These are phyloP conservation scores for Atkinsonella hypoxylon DNA, from an alignment of 2,329 filamentous ascomycete species.

Conservation along the genomic window DNA sequence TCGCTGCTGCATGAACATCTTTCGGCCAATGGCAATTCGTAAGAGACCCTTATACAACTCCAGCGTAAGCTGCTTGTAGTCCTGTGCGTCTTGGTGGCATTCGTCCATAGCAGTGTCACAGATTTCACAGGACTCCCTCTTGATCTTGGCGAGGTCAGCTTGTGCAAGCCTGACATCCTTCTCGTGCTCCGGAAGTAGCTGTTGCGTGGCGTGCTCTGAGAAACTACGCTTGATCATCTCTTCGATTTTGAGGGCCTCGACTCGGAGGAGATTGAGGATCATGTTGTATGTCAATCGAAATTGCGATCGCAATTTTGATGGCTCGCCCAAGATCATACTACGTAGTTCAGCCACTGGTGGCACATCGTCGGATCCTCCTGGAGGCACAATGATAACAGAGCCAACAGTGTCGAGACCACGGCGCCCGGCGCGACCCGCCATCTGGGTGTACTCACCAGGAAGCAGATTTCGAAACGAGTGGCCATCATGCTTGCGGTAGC, in stretches of 20 bases:
- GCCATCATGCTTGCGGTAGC: conserved; percentile 92
- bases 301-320: conserved; percentile 88
- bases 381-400: conserved; percentile 85
- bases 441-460: conserved; percentile 95
- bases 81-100: conserved; percentile 72
- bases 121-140: conserved; percentile 67
- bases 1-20: conserved; percentile 64
- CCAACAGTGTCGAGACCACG: conserved; percentile 88
- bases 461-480: conserved; percentile 82
- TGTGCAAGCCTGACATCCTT: conserved; percentile 88
- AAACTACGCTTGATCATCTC: conserved; percentile 99
- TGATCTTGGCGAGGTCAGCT: conserved; percentile 81
- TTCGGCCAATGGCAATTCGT: conserved; percentile 68
- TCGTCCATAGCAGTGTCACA: conserved; percentile 71
- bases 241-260: conserved; percentile 95
- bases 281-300: conserved; percentile 98
- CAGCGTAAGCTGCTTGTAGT: conserved; percentile 65
- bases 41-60: conserved; percentile 70
- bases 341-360: conserved; percentile 73
- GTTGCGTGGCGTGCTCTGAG: conserved; percentile 94
- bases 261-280: conserved; percentile 90
- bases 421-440: conserved; percentile 90
- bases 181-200: conserved; percentile 86
- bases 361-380: conserved; percentile 69
- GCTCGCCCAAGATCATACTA: conserved; percentile 92